Base-by-base conservation (phyloP, 2,329 filamentous ascomycete genomes). In the Aspergillus costaricaensis region DNA sequence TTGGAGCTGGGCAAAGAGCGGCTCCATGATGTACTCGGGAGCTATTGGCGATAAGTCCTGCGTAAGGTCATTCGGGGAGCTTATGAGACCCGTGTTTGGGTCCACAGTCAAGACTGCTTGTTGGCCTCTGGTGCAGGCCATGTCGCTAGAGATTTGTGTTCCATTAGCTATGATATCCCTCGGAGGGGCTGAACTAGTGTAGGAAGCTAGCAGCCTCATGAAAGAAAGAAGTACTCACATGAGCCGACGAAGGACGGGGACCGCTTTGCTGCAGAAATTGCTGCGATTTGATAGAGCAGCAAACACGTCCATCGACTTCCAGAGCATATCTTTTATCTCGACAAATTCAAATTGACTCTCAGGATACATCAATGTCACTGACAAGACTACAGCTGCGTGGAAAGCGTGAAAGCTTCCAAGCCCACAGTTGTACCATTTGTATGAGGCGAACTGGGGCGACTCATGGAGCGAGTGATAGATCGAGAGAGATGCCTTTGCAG, bases 401-500 rank as follows among this genome's bases (percentile, higher is more conserved):
- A 79, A 78, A 1, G 77, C 74, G 41, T 79, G 75, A 60, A 78
- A 79, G 55, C 74, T 76, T 5, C 75, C 76, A 2, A 76, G 62
- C 2, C 74, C 74, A 27, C 73, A 71, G 25, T 71, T 76, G 57
- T 77, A 79, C 77, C 77, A 79, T 61, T 70, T 74, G 58, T 77
- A 79, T 1, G 73, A 71, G 5, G 68, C 65, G 47, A 76, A 76
- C 5, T 69, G 60, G 1, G 72, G 61, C 1, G 69, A 67, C 47
- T 74, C 72, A 23, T 69, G 65, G 0, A 78, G 67, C 0, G 67
- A 68, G 49, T 70, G 67, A 48, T 77, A 75, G 49, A 76, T 74
- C 1, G 67, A 60, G 4, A 79, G 63, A 3, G 76, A 70, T 1
- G 67, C 66, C 58, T 73, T 72, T 36, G 75, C 73, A 30, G 73